These are phyloP conservation scores for Dioscorea cayenensis DNA, from an alignment of 116 monocot genomes.

Conservation along the genomic window DNA sequence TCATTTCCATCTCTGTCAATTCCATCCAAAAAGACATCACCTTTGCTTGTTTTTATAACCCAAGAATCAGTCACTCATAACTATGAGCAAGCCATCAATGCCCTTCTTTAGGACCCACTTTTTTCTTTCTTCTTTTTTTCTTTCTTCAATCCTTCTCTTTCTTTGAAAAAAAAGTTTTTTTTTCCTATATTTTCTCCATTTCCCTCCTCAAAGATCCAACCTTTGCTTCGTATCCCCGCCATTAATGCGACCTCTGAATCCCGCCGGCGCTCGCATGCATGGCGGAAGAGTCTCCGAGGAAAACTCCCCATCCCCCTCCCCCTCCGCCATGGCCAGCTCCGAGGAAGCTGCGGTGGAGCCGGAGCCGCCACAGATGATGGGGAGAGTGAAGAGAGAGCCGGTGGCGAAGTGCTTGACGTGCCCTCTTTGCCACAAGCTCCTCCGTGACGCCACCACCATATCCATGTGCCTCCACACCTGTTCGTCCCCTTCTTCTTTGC, in stretches of 20 bases:
- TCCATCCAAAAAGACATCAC: background rate
- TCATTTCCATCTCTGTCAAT: background rate
- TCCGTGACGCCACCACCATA: conserved; percentile 92
- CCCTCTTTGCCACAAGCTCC: conserved; percentile 76
- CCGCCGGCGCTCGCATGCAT: too few relatives aligned
- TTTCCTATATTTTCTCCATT: background rate
- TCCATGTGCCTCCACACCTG: conserved; percentile 96
- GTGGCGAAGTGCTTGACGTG: conserved; percentile 74
- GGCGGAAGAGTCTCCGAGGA: background rate
- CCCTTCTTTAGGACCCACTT: background rate
- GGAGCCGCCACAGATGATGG: conserved; percentile 26
- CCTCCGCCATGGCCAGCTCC: background rate
- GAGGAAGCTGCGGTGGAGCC: conserved; percentile 9
- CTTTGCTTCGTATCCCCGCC: background rate
- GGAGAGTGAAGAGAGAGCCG: conserved; percentile 54
- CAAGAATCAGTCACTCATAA: background rate
- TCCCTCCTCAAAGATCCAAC: conserved; percentile 1
- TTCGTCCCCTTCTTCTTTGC: conserved; percentile 7
- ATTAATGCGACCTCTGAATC: background rate
- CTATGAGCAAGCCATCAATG: background rate
- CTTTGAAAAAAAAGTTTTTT: background rate
- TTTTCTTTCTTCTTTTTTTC: background rate
- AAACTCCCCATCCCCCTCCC: background rate
- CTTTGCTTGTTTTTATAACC: background rate
- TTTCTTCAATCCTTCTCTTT: background rate